Conservation (phyloP, 257 asterid genomes). For the Nicotiana benthamiana region DNA sequence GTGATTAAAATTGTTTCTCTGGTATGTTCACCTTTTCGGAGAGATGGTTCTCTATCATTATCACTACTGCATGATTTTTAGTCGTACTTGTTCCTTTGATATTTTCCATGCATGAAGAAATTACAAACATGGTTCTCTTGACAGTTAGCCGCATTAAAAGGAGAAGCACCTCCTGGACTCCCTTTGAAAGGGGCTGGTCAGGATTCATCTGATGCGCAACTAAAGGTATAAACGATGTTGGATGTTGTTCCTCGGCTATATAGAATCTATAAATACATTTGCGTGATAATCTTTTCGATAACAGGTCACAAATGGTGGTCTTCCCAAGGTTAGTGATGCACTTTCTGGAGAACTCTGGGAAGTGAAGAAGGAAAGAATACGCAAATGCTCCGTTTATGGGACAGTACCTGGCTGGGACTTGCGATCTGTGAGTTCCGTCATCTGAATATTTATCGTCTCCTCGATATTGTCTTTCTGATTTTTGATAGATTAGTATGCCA, state of each 20-base stretch:
- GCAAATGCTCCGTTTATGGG: slow-evolving; percentile 76
- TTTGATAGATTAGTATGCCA: background rate
- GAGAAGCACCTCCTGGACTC: slow-evolving; percentile 99
- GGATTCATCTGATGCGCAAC: slow-evolving; percentile 88
- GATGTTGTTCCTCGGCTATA: slow-evolving; percentile 5
- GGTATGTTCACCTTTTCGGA: background rate
- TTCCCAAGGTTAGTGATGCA: slow-evolving; percentile 79
- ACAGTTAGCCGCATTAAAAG: slow-evolving; percentile 99
- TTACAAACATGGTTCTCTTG: background rate
- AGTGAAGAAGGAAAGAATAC: slow-evolving; percentile 89
- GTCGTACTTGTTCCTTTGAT: background rate
- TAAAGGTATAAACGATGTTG: slow-evolving; percentile 43
- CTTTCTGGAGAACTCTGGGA: slow-evolving; percentile 99
- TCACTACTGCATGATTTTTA: background rate
- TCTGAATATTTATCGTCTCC: slow-evolving; percentile 7
- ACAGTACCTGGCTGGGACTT: slow-evolving; percentile 91
- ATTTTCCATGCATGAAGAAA: background rate
- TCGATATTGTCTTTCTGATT: background rate
- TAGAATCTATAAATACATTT: slow-evolving; percentile 17
- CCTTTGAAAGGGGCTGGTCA: slow-evolving; percentile 99
- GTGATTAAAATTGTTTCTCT: background rate
- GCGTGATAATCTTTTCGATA: slow-evolving; percentile 12
- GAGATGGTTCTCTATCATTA: background rate
- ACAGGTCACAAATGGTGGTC: slow-evolving; percentile 75
- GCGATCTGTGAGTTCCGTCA: slow-evolving; percentile 75